Evolutionary conservation across 345 rosid species (phyloP), one percentile per base, ranked within the genome.

Genomic region (Salix udensis): DNA sequence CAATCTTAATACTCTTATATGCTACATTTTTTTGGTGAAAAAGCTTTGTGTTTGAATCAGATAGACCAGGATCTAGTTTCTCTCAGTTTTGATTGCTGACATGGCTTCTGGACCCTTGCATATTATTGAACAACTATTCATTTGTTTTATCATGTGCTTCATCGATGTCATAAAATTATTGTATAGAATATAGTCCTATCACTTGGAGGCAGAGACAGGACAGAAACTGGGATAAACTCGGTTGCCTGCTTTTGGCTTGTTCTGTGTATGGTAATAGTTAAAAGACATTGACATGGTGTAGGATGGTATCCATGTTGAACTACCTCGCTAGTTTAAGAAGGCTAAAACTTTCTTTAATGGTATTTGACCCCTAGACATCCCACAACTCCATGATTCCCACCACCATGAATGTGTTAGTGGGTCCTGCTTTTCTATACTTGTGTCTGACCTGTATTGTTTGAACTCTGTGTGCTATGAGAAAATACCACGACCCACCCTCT

Each of bases 131-230:
- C 65, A 44, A 15, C 34, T n/a, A 40, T 69, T 24, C 36, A 26
- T 19, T 30, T 2, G 61, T 26, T 64, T 37, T 14, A 62, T 12
- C 10, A 11, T 26, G 74, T 18, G 67, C 55, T 37, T 65, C 58
- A 26, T 48, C 48, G 44, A 16, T 70, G 26, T 37, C 64, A 31
- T 30, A 19, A 46, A 77, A 62, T 64, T 30, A 48, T 70, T 24
- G 46, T 68, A 36, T 34, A 30, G 78, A 67, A 76, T 55, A 30
- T 11, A 76, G 72, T 55, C 67, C 30, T 36, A 23, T 68, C 42
- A 55, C 30, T 24, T 4, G 37, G 53, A 31, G 67, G 62, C 62
- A 16, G 37, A 16, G 21, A 39, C 11, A 16, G 46, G 79, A 30
- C 66, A 52, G 16, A 18, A 10, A 36, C 37, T 30, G 34, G 67